These are phyloP conservation scores for Guadua angustifolia DNA, from an alignment of 176 grass and related monocot genomes.

Conservation along the genomic window DNA sequence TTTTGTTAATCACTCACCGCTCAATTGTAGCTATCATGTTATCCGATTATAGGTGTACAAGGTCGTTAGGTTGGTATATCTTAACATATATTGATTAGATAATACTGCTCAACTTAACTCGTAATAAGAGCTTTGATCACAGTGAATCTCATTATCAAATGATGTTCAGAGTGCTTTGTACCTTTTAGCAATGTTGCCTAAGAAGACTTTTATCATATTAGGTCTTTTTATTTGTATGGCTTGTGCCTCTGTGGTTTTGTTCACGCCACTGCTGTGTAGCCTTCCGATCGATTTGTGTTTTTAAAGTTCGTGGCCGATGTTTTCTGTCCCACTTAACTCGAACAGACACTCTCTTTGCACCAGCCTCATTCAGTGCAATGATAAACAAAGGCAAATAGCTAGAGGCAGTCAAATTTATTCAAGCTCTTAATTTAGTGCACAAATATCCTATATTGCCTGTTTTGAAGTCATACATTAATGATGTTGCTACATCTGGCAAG, in stretches of 20 bases:
- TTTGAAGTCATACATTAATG: conserved; percentile 56
- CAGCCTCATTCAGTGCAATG: conserved; percentile 66
- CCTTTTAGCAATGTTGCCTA: background rate
- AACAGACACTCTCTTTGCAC: conserved; percentile 40
- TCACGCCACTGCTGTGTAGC: background rate
- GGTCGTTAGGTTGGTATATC: no score
- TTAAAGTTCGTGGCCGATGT: background rate
- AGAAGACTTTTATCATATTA: conserved; percentile 1
- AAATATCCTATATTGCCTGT: conserved; percentile 58
- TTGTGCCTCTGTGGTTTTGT: background rate
- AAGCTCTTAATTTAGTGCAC: conserved; percentile 56
- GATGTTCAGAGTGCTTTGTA: background rate
- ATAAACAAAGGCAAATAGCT: conserved; percentile 56
- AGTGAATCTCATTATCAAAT: no score
- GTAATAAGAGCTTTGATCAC: no score
- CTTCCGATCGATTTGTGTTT: no score
- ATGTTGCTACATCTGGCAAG: conserved; percentile 56
- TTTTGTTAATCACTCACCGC: no score
- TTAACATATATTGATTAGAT: background rate
- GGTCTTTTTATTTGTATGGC: background rate
- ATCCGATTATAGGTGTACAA: no score
- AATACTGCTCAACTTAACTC: conserved; percentile 5
- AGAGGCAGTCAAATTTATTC: conserved; percentile 65
- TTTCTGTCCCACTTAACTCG: conserved; percentile 16
- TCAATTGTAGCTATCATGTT: no score